Evolutionary conservation across 2,329 filamentous ascomycete species (phyloP), one percentile per base, ranked within the genome.

Genomic region (Exserohilum rostratum): DNA sequence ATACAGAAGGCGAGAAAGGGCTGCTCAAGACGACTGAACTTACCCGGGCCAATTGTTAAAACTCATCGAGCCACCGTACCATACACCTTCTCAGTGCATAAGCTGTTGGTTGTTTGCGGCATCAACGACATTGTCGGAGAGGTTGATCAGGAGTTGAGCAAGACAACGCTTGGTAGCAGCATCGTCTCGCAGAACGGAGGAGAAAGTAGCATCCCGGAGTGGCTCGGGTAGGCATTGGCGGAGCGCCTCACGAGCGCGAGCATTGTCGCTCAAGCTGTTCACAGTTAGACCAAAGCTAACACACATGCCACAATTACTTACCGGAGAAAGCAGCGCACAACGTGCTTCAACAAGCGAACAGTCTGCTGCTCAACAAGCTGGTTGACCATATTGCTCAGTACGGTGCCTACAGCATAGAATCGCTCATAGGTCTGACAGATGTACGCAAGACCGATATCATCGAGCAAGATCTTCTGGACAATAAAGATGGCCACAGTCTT

Each of bases 401-500:
- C 95, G 1, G 95, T 99, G 5, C 95, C 95, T 5, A 99, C 95
- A 6, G 95, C 95, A 67, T 98, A 99, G 78, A 99, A 99, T 17
- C 95, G 86, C 81, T 99, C 95, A 69, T 99, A 99, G 0, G 95
- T 99, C 62, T 96, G 93, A 78, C 95, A 99, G 55, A 99, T 99
- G 77, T 99, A 99, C 70, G 95, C 95, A 59, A 99, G 84, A 3
- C 95, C 95, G 68, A 96, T 93, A 69, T 99, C 95, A 72, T 99
- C 95, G 2, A 99, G 85, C 47, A 99, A 80, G 22, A 99, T 99
- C 83, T 99, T 99, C 78, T 99, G 95, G 15, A 99, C 95, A 68
- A 99, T 99, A 80, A 99, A 99, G 69, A 99, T 99, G 54, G 95
- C 95, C 12, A 99, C 95, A 0, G 95, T 99, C 82, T 99, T 99